Base-by-base conservation (phyloP, 2,329 filamentous ascomycete genomes). In the Ambrosiella cleistominuta region DNA sequence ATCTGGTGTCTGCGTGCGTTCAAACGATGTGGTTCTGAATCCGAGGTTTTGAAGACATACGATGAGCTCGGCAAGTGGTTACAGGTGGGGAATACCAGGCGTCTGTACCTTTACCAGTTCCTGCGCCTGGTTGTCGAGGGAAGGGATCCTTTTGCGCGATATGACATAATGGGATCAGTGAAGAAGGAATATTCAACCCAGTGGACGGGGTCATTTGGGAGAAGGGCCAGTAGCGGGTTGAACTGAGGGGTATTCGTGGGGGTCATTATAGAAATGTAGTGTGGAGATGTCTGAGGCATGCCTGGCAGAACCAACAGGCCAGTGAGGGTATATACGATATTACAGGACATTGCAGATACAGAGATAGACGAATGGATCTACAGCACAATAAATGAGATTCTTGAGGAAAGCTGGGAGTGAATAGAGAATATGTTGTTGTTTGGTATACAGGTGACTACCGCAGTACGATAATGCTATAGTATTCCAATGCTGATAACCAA, bases 1-100 rank as follows among this genome's bases (percentile, higher is more conserved):
- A 73, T 79, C 45, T 81, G 79, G 72, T 72, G 75, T 0, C 66
- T 88, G 42, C 72, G 74, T 50, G 85, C 86, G 2, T 86, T 86
- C 66, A 74, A 75, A 61, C 78, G 74, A 62, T 83, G 80, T 64
- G 73, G 74, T n/a, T 71, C 75, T 1, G 66, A 68, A 19, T 72
- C 77, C 9, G 70, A 72, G 38, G 74, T 83, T 52, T 61, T 81
- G 60, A 70, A 75, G 47, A 75, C 79, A 2, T 88, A 77, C 64
- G 72, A 74, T 27, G 67, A 69, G 27, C 65, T 82, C 58, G 71
- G 69, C 40, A 63, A 67, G 45, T 70, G 75, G 40, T 81, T 78
- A 76, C 64, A 72, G 13, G 67, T 76, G 45, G 66, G 68, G 47
- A 67, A 71, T 36, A 77, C 77, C 56, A 72, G 79, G 69, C 66